These are phyloP conservation scores for Clonostachys rosea DNA, from an alignment of 2,329 filamentous ascomycete genomes.

Conservation along the genomic window DNA sequence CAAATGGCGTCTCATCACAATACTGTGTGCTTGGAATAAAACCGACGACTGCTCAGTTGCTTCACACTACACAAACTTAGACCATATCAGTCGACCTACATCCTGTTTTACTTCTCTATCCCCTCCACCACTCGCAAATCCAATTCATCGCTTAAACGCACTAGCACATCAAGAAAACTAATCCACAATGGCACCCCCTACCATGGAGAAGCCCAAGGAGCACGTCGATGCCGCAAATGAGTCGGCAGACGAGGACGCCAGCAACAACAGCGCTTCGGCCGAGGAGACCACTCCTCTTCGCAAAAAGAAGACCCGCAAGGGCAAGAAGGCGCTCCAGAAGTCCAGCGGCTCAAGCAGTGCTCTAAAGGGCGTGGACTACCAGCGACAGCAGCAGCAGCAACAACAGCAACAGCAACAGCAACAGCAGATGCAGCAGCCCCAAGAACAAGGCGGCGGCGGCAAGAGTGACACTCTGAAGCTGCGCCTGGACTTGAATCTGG, in stretches of 20 bases:
- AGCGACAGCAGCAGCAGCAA: constrained; percentile 23
- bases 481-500: constrained; percentile 73
- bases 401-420: constrained; percentile 29
- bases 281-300: constrained; percentile 1
- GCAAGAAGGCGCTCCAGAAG: constrained; percentile 22
- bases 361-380: constrained; percentile 24
- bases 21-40: too few species aligned
- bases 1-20: too few species aligned
- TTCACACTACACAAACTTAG: neutral
- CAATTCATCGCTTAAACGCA: neutral
- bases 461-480: constrained; percentile 58
- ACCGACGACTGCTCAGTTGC: too few species aligned
- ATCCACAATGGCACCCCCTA: constrained; percentile 3
- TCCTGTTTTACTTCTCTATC: neutral
- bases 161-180: neutral
- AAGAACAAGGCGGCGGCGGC: constrained; percentile 27
- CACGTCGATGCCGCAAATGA: constrained; percentile 3
- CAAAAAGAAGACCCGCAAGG: constrained; percentile 13
- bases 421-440: constrained; percentile 26
- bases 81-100: neutral
- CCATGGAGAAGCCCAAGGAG: constrained; percentile 6
- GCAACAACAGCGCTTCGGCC: constrained; percentile 1
- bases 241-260: constrained; percentile 3
- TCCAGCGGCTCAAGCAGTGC: constrained; percentile 7
- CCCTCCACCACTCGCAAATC: neutral